Conservation (phyloP, 257 asterid genomes). For the Verbena officinalis region DNA sequence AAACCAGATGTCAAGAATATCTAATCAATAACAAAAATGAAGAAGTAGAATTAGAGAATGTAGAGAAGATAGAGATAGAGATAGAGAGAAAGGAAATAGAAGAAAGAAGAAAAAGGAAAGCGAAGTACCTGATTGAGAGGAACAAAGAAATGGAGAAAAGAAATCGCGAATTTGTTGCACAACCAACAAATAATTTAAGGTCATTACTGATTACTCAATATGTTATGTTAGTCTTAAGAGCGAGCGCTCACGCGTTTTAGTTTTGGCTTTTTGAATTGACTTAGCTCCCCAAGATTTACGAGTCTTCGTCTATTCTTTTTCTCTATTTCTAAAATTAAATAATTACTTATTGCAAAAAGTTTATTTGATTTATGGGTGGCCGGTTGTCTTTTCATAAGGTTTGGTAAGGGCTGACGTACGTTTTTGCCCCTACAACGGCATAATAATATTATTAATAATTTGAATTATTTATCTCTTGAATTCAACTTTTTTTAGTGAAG, state of each 20-base stretch:
- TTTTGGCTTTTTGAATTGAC: conserved; percentile 24
- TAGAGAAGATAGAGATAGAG: conserved; percentile 2
- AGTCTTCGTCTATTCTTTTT: conserved; percentile 7
- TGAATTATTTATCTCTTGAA: background rate
- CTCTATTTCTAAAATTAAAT: background rate
- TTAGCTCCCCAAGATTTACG: conserved; percentile 24
- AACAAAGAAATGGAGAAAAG: conserved; percentile 32
- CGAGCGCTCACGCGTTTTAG: conserved; percentile 43
- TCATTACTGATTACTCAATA: conserved; percentile 8
- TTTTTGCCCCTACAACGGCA: conserved; percentile 15
- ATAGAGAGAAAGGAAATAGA: background rate
- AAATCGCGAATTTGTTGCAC: conserved; percentile 44
- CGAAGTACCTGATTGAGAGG: conserved; percentile 46
- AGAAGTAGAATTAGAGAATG: background rate
- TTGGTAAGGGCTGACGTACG: conserved; percentile 11
- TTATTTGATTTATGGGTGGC: conserved; percentile 25
- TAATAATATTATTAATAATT: background rate
- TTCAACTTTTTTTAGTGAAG: background rate
- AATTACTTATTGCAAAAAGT: too few relatives aligned
- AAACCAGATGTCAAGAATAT: conserved; percentile 23
- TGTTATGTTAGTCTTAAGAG: background rate
- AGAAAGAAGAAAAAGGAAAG: conserved; percentile 12
- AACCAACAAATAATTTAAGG: conserved; percentile 37
- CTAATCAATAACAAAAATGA: conserved; percentile 15
- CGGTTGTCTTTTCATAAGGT: conserved; percentile 20